phyloP scores from a whole-genome alignment of 1,139 yeast species.

The Meyerozyma athensensis region DNA sequence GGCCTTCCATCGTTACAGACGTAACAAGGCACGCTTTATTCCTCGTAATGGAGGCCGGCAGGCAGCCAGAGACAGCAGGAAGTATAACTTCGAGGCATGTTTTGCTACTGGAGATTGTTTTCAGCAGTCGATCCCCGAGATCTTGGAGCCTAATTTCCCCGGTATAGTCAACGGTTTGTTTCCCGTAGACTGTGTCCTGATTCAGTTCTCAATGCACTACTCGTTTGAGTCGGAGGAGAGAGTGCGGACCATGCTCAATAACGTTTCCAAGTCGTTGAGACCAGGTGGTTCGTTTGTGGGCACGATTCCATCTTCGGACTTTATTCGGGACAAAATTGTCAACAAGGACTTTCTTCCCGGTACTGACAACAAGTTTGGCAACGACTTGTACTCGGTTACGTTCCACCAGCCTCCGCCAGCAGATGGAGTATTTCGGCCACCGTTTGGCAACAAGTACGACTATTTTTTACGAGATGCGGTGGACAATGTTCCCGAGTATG shows the following conservation, averaged over 20 bases:
- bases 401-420: slow-evolving; percentile 73
- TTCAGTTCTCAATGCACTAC: slow-evolving; percentile 91
- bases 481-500: slow-evolving; percentile 93
- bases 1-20: slow-evolving; percentile 68
- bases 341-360: slow-evolving; percentile 31
- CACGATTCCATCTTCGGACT: slow-evolving; percentile 90
- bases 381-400: slow-evolving; percentile 72
- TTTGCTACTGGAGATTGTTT: slow-evolving; percentile 93
- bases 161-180: slow-evolving; percentile 55
- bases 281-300: slow-evolving; percentile 88
- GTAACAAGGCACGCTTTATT: slow-evolving; percentile 38
- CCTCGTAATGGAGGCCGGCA: slow-evolving; percentile 22
- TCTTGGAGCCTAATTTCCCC: slow-evolving; percentile 59
- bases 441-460: slow-evolving; percentile 80
- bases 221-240: slow-evolving; percentile 86
- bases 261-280: slow-evolving; percentile 69
- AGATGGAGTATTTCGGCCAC: slow-evolving; percentile 66
- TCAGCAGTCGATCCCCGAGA: slow-evolving; percentile 59
- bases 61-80: slow-evolving; percentile 36
- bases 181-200: slow-evolving; percentile 84
- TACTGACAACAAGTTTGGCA: slow-evolving; percentile 70
- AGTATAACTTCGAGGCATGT: slow-evolving; percentile 63
- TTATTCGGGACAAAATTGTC: slow-evolving; percentile 60
- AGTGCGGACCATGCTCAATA: slow-evolving; percentile 65
- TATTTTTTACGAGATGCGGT: slow-evolving; percentile 89